Evolutionary conservation across 306 rosid genomes (phyloP), one percentile per base, ranked within the genome.

Genomic region (Malus asiatica): DNA sequence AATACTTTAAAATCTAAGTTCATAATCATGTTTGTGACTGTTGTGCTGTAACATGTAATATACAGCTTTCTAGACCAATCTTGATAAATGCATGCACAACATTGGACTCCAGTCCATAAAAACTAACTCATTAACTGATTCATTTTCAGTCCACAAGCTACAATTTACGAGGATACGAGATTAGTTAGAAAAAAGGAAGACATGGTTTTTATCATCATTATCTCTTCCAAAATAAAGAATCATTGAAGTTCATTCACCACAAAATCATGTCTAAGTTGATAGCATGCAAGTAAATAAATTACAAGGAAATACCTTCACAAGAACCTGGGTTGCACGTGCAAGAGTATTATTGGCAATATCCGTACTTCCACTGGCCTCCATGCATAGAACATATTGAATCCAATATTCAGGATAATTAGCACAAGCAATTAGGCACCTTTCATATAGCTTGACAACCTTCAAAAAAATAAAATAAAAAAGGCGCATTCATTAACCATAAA

Each of bases 331-430:
- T 72, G 98, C 97, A 70, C 99, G 97, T 62, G 88, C 98, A 82
- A 96, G 96, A 7, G 93, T 96, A 44, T 92, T 92, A 83, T 89
- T 92, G 73, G 98, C 96, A 83, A 89, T 97, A 84, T 92, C 98
- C 97, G 89, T 76, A 71, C 78, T 88, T 72, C 80, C 87, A 83
- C 85, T 87, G 71, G 86, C 84, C 80, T 96, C 97, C 98, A 89
- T 89, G 73, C 90, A 86, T 74, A 89, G 77, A 75, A 89, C 85
- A 86, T 92, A 96, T 23, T 96, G 89, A 65, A 88, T 87, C 99
- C 99, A 96, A 80, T 90, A 92, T 83, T 96, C 99, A 0, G 99
- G 96, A 81, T 96, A 96, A 86, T 96, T 92, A 71, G 99, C 99
- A 80, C 99, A 92, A 7, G 98, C 99, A 67, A 96, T 87, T 58